A percentile compares a stretch with the other conserved stretches of the same genome.
Conservation (phyloP, 805 yeast genomes). For the Zygosaccharomyces lentus region DNA sequence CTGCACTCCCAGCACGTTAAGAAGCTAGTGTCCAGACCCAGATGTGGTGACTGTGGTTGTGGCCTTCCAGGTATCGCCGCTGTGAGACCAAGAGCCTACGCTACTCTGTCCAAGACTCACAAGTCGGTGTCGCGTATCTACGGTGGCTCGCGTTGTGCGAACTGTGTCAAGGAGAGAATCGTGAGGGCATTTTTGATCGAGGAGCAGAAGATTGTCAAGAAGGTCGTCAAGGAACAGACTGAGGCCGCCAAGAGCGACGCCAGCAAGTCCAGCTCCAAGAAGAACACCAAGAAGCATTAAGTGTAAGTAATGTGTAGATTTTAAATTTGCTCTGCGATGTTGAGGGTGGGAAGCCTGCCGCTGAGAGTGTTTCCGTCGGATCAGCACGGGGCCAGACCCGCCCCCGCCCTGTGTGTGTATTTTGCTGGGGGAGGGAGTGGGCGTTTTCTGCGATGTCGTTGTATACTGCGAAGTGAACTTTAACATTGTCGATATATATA, state of each 20-base stretch:
- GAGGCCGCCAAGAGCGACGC: constrained; percentile 74
- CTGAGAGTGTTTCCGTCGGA: too few species aligned
- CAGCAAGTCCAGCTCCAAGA: constrained; percentile 37
- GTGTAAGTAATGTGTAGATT: not conserved
- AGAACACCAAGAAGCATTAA: constrained; percentile 17
- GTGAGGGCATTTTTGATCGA: constrained; percentile 99
- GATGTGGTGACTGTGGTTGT: constrained; percentile 83
- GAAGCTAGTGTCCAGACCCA: constrained; percentile 83
- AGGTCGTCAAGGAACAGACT: constrained; percentile 95
- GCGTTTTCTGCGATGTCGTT: too few species aligned
- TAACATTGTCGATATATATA: not conserved
- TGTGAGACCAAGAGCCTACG: constrained; percentile 98
- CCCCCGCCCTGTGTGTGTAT: too few species aligned
- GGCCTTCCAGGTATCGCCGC: constrained; percentile 86
- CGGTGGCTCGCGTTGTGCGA: constrained; percentile 99
- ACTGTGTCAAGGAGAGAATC: constrained; percentile 98
- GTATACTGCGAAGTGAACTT: not conserved
- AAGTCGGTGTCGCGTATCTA: constrained; percentile 99
- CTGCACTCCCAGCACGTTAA: constrained; percentile 96
- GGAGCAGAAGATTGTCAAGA: constrained; percentile 99
- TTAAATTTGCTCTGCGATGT: not conserved
- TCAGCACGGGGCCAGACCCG: too few species aligned
- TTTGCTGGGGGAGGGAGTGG: too few species aligned
- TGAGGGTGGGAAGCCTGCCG: too few species aligned
- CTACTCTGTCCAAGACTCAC: constrained; percentile 89